These are phyloP conservation scores for Pichia sp. DNA, from an alignment of 1,139 yeast species.

Conservation along the genomic window DNA sequence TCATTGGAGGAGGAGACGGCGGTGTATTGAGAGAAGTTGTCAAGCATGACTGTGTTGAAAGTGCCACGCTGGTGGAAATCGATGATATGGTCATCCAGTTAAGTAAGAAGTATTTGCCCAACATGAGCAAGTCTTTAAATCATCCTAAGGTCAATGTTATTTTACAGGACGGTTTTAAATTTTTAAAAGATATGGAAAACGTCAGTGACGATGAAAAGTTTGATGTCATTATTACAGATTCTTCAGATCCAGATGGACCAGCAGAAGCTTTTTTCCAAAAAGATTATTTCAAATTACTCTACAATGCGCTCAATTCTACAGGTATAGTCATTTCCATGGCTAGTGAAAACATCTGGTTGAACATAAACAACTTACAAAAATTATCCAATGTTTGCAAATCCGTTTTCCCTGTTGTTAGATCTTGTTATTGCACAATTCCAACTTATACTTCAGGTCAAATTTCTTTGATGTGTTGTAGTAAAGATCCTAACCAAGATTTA, in stretches of 20 bases:
- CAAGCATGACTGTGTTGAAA: constrained; percentile 75
- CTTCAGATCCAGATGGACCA: constrained; percentile 98
- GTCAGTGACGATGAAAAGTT: constrained; percentile 27
- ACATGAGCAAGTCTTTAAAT: constrained; percentile 62
- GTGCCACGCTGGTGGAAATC: constrained; percentile 84
- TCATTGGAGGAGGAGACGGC: constrained; percentile 96
- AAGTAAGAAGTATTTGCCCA: constrained; percentile 76
- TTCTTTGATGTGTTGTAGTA: constrained; percentile 78
- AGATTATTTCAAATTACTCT: constrained; percentile 66
- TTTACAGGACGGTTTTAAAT: constrained; percentile 90
- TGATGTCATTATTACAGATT: constrained; percentile 90
- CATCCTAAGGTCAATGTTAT: constrained; percentile 79
- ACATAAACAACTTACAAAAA: constrained; percentile 54
- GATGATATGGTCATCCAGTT: constrained; percentile 84
- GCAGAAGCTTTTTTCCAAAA: constrained; percentile 89
- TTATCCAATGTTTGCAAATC: constrained; percentile 51
- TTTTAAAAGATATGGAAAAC: constrained; percentile 42
- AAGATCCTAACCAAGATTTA: constrained; percentile 43
- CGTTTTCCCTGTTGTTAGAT: constrained; percentile 76
- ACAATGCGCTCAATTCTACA: constrained; percentile 52
- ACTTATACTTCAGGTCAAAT: constrained; percentile 95
- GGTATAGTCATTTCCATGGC: constrained; percentile 75
- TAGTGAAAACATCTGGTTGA: constrained; percentile 91
- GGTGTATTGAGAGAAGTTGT: constrained; percentile 91
- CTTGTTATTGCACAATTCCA: constrained; percentile 86